These are phyloP conservation scores for Blastomyces silverae DNA, from an alignment of 2,329 filamentous ascomycete species.

Conservation along the genomic window DNA sequence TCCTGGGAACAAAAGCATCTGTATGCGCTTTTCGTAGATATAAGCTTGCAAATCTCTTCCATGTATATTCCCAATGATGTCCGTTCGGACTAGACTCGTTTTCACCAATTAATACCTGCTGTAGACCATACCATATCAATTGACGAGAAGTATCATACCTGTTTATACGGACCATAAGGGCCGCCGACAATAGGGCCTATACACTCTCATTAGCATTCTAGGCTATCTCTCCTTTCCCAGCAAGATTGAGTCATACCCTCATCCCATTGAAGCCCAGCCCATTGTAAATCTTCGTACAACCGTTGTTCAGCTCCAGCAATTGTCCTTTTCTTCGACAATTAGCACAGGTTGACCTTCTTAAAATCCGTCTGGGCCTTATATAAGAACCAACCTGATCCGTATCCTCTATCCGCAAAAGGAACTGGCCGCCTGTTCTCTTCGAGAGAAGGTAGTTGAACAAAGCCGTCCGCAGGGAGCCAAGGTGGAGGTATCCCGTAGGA, in stretches of 20 bases:
- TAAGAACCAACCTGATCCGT: slow-evolving; percentile 68
- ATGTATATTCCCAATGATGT: slow-evolving; percentile 57
- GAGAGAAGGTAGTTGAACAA: slow-evolving; percentile 95
- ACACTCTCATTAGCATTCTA: slow-evolving; percentile 15
- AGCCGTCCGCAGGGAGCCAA: slow-evolving; percentile 85
- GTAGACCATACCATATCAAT: not conserved
- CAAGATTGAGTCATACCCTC: slow-evolving; percentile 56
- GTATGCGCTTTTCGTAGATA: slow-evolving; percentile 70
- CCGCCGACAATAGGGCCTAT: slow-evolving; percentile 73
- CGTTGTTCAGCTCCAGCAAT: slow-evolving; percentile 71
- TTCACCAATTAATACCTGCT: not conserved
- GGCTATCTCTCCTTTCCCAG: not conserved
- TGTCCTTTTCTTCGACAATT: slow-evolving; percentile 61
- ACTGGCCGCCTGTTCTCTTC: slow-evolving; percentile 78
- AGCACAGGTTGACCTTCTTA: slow-evolving; percentile 24
- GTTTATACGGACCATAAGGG: slow-evolving; percentile 75
- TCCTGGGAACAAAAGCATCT: slow-evolving; percentile 83
- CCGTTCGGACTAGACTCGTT: slow-evolving; percentile 61
- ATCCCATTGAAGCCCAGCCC: slow-evolving; percentile 88
- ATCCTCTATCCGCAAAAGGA: slow-evolving; percentile 86
- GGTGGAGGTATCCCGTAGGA: slow-evolving; percentile 85
- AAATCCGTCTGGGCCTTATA: not conserved
- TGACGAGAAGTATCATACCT: slow-evolving; percentile 47
- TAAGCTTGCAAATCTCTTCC: slow-evolving; percentile 60
- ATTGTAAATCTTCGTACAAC: slow-evolving; percentile 71